Percentiles rank a stretch among this genome's conserved stretches.
phyloP scores from a whole-genome alignment of 2,329 filamentous ascomycete genomes.

The Exophiala lecanii-corni region DNA sequence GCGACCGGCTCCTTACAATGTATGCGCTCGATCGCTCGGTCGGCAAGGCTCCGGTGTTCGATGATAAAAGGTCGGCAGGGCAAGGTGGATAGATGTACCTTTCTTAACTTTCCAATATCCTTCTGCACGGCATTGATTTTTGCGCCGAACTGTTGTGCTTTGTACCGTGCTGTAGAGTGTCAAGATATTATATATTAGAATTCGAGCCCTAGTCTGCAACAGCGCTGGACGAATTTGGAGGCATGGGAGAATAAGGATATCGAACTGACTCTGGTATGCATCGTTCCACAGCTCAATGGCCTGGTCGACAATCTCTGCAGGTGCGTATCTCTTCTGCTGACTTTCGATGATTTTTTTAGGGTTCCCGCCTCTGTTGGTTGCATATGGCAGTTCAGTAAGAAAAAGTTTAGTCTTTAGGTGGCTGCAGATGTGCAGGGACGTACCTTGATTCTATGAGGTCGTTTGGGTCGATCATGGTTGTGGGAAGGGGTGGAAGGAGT shows the following conservation, averaged over 20 bases:
- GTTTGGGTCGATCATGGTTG: constrained; percentile 65
- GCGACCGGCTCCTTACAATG: too few relatives aligned
- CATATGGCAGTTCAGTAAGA: too few relatives aligned
- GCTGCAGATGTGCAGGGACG: constrained; percentile 4
- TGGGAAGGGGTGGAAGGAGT: too few relatives aligned
- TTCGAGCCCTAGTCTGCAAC: too few relatives aligned
- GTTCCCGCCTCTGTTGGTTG: constrained; percentile 79
- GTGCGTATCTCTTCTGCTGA: constrained; percentile 75
- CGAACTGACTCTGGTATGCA: constrained; percentile 17
- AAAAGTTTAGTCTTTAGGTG: not conserved
- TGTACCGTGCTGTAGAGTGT: constrained; percentile 61
- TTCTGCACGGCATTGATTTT: constrained; percentile 88
- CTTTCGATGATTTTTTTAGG: constrained; percentile 88
- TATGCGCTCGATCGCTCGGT: not conserved
- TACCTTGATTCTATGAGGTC: constrained; percentile 71
- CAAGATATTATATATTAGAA: too few relatives aligned
- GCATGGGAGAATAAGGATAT: not conserved
- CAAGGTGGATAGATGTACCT: constrained; percentile 51
- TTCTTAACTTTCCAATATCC: constrained; percentile 86
- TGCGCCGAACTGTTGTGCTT: constrained; percentile 71
- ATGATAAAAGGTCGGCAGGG: not conserved
- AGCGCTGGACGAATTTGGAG: too few relatives aligned
- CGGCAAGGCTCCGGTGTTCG: not conserved
- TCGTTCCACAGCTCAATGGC: constrained; percentile 54
- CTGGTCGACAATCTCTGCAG: constrained; percentile 82